Base-by-base conservation (phyloP, 2,329 filamentous ascomycete species). In the Aureobasidium zeae region DNA sequence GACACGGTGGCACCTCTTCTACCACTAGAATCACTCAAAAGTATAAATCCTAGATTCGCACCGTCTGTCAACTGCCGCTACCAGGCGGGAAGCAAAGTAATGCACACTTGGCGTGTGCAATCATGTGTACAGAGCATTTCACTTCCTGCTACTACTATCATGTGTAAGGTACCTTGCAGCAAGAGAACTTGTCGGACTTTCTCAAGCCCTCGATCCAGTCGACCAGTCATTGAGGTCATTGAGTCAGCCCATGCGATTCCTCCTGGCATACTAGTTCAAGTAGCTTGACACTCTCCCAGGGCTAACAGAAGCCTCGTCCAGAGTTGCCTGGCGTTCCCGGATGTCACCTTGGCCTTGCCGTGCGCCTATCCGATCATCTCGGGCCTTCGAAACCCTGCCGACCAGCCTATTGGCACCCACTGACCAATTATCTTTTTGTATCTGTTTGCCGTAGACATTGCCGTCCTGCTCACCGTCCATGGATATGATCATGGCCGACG, bases 21-120 rank as follows among this genome's bases (percentile, higher is more conserved):
- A 45, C 43, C 43, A 33, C 43, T 45, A 45, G 43, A 45, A 45
- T 36, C 16, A 45, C 42, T 45, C 33, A 36, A 31, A 43, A 43
- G 36, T 33, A 20, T 43, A 34, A 43, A 43, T 30, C 39, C 39
- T 43, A 43, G 39, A 43, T 43, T 43, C 37, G 39, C 34, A 43
- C 39, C 39, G 39, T 43, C 32, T 43, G 29, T 26, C 29, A 43
- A 43, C 38, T 42, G 38, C 38, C 38, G 38, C 38, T 42, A 42
- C 38, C 21, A 19, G 5, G 28, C 21, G n/a, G 19, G 10, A 12
- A 16, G 28, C 15, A 4, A 32, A 24, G 29, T 32, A 32, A 19
- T 22, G 24, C 26, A 39, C 5, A 30, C 39, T 43, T 43, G 39
- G 39, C 39, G 30, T 28, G 22, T 21, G 16, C 28, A 30, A 28